Base-by-base conservation (phyloP, 1,284 basidiomycete genomes). In the Ceratobasidium papillatum region DNA sequence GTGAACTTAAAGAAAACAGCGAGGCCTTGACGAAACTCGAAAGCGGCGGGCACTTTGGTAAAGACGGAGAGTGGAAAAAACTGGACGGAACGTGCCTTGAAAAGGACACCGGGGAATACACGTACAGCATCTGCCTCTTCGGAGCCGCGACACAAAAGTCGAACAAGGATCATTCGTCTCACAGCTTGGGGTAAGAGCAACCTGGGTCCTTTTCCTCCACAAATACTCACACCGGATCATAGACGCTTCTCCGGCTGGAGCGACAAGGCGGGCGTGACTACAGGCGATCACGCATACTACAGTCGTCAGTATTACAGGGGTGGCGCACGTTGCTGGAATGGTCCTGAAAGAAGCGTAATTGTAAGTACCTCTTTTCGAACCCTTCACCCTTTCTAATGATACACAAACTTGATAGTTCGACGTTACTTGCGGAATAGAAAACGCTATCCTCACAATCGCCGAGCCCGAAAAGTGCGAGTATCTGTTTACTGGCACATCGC, bases 401-500 rank as follows among this genome's bases (percentile, higher is more conserved):
- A 27, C 45, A 27, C 36, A 27, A 49, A 17, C 27, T 59, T 36
- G 27, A 38, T 62, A 95, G 91, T 87, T 99, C 30, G 85, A 94
- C 66, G 82, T 98, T 66, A 85, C 88, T 3, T 99, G 97, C 80
- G 97, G 95, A 0, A 91, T 87, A 3, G 91, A 95, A 79, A 99
- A 99, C 79, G 88, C 86, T 5, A 82, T 99, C n/a, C 82, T 91
- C 14, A 88, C 91, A 1, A 90, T 99, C 3, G 87, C 89, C 62
- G 97, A 99, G 84, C 87, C 94, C 7, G 96, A 99, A 83, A 99
- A 99, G 84, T 99, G 97, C 84, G 95, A 97, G 83, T 99, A 99
- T 81, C 89, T 91, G 79, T 90, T 98, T 81, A 93, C 90, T 64
- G 94, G 90, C 12, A 94, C 93, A 34, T 90, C 91, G 0, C 98